phyloP scores from a whole-genome alignment of 495 filamentous ascomycete genomes.

The Aspergillus sclerotioniger region DNA sequence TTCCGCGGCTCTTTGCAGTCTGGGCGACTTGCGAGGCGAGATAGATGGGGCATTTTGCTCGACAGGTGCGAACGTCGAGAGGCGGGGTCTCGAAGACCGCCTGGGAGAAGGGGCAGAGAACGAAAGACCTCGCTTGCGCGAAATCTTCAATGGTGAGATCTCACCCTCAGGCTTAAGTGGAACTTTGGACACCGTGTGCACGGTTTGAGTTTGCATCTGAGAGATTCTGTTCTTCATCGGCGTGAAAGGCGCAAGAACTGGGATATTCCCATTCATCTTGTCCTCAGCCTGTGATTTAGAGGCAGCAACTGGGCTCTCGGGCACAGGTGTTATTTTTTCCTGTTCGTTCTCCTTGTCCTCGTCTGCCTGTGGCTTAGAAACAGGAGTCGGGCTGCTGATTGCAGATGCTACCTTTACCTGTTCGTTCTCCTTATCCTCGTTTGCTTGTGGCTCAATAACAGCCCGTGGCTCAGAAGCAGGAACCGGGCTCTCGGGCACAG shows the following conservation, averaged over 20 bases:
- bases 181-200: constrained; percentile 74
- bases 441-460: constrained; percentile 11
- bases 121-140: constrained; percentile 54
- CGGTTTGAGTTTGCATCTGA: constrained; percentile 45
- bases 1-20: constrained; percentile 19
- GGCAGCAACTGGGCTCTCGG: background rate
- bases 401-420: no score
- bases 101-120: constrained; percentile 38
- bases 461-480: constrained; percentile 8
- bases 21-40: constrained; percentile 28
- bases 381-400: no score
- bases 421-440: no score
- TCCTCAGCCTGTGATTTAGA: constrained; percentile 22
- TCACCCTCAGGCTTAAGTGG: constrained; percentile 69
- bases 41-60: constrained; percentile 19
- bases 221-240: constrained; percentile 28
- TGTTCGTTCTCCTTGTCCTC: background rate
- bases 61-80: constrained; percentile 21
- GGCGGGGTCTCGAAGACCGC: constrained; percentile 35
- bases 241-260: constrained; percentile 33
- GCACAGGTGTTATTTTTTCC: constrained; percentile 4
- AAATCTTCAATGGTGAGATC: constrained; percentile 55
- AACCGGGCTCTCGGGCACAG: background rate
- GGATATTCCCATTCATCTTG: constrained; percentile 32
- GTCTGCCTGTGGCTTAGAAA: no score